phyloP scores from a whole-genome alignment of 768 basidiomycete species.

The Lentinula sp. region DNA sequence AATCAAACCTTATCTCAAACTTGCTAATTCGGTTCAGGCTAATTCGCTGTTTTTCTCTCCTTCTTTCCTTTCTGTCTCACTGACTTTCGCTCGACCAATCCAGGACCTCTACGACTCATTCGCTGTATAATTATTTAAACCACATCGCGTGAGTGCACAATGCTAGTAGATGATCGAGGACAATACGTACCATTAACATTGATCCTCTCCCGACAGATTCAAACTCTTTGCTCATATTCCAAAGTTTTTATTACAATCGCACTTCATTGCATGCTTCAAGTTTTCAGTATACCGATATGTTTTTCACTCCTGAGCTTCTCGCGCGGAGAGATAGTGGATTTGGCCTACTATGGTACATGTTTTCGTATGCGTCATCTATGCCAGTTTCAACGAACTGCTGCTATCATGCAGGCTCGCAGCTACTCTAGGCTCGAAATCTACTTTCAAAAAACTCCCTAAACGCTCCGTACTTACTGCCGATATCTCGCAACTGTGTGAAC shows the following conservation, averaged over 20 bases:
- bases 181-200: too few relatives aligned
- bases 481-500: conserved; percentile 71
- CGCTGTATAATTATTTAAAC: neutral
- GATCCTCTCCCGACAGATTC: too few relatives aligned
- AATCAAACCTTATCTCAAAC: neutral
- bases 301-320: conserved; percentile 80
- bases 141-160: neutral
- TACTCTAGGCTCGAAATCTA: conserved; percentile 83
- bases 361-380: neutral
- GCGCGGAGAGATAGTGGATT: conserved; percentile 82
- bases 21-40: neutral
- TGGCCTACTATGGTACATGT: conserved; percentile 72
- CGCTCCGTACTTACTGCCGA: conserved; percentile 82
- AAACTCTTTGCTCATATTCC: neutral
- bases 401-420: conserved; percentile 70
- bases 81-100: neutral
- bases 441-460: conserved; percentile 77
- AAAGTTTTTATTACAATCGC: neutral
- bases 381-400: neutral
- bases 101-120: neutral
- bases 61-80: neutral
- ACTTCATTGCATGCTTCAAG: neutral
- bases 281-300: conserved; percentile 43
- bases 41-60: neutral
- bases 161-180: neutral